Base-by-base conservation (phyloP, 176 grass and related monocot species). In the Areca catechu region DNA sequence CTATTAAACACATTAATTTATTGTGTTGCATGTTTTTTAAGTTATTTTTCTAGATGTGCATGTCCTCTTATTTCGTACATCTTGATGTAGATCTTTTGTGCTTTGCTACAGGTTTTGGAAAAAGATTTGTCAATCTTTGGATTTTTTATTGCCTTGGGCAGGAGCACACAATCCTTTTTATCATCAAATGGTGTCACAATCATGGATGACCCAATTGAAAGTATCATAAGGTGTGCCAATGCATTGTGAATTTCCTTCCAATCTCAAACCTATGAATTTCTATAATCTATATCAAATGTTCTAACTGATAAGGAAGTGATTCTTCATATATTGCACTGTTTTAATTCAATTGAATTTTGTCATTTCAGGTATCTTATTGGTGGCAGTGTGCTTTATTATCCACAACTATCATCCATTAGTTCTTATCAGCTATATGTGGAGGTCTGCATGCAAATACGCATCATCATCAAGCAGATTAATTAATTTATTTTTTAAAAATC, bases 61-160 rank as follows among this genome's bases (percentile, higher is more conserved):
- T 43, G 34, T 14, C 10, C 34, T 3, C 12, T 6, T 43, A 12
- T 12, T 43, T 43, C 14, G 34, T 43, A 10, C 34, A 43, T 43
- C 7, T 43, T 43, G 34, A 43, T 14, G 7, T 14, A 43, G 34
- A 43, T 14, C 7, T 43, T 14, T 63, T 75, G 4, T 20, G 58
- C 61, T 73, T 81, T 72, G 50, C 47, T 84, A 60, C 71, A 98
- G 93, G 81, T 98, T 68, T 66, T 98, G 78, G 93, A 98, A 73
- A 98, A 92, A 60, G 93, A 98, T 83, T 71, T 98, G 74, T 84
- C 84, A 6, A 92, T 98, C 55, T 98, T 98, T 83, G 93, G 93
- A 6, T 98, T 98, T 80, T 98, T 98, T 86, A 92, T 98, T 76
- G 88, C 93, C 50, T 87, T 98, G 54, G 93, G 84, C 67, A 98